These are phyloP conservation scores for Fusarium temperatum DNA, from an alignment of 2,329 filamentous ascomycete species.

Conservation along the genomic window DNA sequence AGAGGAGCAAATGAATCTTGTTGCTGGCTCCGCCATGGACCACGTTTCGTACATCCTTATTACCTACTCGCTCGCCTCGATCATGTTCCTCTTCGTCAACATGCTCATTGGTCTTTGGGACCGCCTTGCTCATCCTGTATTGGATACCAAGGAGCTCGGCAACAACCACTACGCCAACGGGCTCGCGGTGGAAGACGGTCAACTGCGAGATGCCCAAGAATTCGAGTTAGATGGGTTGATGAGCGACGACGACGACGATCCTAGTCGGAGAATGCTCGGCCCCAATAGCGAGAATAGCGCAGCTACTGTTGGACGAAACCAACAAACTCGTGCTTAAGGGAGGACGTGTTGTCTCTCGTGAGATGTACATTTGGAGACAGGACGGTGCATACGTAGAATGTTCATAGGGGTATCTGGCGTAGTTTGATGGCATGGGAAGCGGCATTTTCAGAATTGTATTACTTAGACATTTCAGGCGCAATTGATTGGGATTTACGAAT, in stretches of 20 bases:
- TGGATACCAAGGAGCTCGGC: constrained; percentile 48
- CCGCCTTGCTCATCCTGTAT: constrained; percentile 56
- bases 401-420: not conserved
- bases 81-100: constrained; percentile 90
- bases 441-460: constrained; percentile 1
- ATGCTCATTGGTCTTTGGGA: constrained; percentile 89
- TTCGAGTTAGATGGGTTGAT: constrained; percentile 93
- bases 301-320: constrained; percentile 47
- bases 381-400: not conserved
- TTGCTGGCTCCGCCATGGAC: constrained; percentile 78
- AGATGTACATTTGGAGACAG: not conserved
- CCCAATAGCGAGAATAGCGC: constrained; percentile 36
- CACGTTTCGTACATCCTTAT: constrained; percentile 94
- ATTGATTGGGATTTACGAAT: not conserved
- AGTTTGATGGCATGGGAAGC: not conserved
- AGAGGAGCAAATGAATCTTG: constrained; percentile 90
- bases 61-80: constrained; percentile 86
- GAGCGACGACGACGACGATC: constrained; percentile 84
- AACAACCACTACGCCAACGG: constrained; percentile 50
- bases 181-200: constrained; percentile 58
- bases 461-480: constrained; percentile 1
- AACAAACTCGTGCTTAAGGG: constrained; percentile 29
- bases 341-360: not conserved
- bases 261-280: constrained; percentile 49
- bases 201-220: constrained; percentile 83